Base-by-base conservation (phyloP, 108 stramenopile genomes). In the Skeletonema tropicum region DNA sequence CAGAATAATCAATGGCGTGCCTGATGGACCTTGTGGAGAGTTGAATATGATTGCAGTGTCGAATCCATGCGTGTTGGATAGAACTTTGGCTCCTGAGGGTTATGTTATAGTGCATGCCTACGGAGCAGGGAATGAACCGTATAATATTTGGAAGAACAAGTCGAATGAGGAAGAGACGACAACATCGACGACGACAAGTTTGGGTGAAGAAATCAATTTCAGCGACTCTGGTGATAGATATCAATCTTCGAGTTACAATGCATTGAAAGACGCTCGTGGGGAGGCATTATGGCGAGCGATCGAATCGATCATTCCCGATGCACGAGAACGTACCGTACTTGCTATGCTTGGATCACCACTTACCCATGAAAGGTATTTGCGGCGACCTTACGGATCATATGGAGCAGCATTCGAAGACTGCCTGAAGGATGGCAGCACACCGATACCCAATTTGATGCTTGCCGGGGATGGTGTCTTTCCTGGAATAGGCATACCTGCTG, bases 11-110 rank as follows among this genome's bases (percentile, higher is more conserved):
- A 63, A 76, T 46, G 74, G 75, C 1, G 79, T 75, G 14, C 17
- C 67, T 13, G 94, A 95, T 65, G 91, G 92, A 30, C 91, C 91
- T 29, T 91, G 90, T 66, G 94, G 93, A 26, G 93, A 94, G 66
- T 75, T 93, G 35, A 96, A 96, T 74, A 95, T 96, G 95, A 93
- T 96, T 82, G 93, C 95, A 41, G 86, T 94, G 0, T 94, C 93
- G 7, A 96, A 93, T 83, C 92, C 92, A 23, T 95, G 94, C 64
- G 82, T 89, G 10, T 80, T 97, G 60, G 97, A 97, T 66, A 46
- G 74, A 15, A 79, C 71, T 4, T 63, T 97, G 36, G 96, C 96
- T 10, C 96, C 96, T 6, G 85, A 88, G 45, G 97, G 97, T 3
- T 90, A 90, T 58, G 94, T 97, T 70, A 75, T 95, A 23, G 55